Evolutionary conservation across 352 stramenopile species (phyloP).

Genomic region (Phytophthora fragariae): DNA sequence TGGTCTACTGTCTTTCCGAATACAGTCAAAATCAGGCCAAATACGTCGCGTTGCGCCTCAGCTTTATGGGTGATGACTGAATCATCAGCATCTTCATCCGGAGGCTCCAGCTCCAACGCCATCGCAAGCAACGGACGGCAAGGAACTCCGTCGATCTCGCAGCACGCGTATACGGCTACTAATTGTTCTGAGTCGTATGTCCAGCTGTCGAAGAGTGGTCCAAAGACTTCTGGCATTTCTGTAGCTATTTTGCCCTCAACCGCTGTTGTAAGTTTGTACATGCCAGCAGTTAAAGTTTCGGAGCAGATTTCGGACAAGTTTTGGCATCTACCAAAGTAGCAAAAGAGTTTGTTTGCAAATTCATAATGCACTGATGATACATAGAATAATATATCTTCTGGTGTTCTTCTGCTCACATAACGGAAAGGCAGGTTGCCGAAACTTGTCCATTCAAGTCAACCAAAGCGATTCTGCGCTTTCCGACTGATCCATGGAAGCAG

Average conservation of each 20-base stretch:
- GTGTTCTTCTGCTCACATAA: conserved; percentile 13
- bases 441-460: conserved; percentile 11
- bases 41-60: conserved; percentile 4
- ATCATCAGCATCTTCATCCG: conserved; percentile 1
- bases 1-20: conserved; percentile 20
- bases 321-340: conserved; percentile 3
- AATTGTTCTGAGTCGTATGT: conserved; percentile 14
- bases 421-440: conserved; percentile 9
- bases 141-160: not conserved
- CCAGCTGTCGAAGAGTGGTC: conserved; percentile 18
- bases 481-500: conserved; percentile 16
- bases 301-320: conserved; percentile 8
- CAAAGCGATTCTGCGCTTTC: conserved; percentile 16
- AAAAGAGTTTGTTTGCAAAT: not conserved
- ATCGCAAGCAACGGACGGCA: conserved; percentile 9
- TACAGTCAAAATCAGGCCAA: not conserved
- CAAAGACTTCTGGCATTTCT: conserved; percentile 2
- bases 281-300: conserved; percentile 3
- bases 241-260: conserved; percentile 1
- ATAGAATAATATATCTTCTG: not conserved
- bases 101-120: conserved; percentile 3
- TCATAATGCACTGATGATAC: not conserved
- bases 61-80: conserved; percentile 6
- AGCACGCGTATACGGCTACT: conserved; percentile 12
- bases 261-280: conserved; percentile 1